These are phyloP conservation scores for Lactifluus subvellereus DNA, from an alignment of 768 basidiomycete genomes.

Conservation along the genomic window DNA sequence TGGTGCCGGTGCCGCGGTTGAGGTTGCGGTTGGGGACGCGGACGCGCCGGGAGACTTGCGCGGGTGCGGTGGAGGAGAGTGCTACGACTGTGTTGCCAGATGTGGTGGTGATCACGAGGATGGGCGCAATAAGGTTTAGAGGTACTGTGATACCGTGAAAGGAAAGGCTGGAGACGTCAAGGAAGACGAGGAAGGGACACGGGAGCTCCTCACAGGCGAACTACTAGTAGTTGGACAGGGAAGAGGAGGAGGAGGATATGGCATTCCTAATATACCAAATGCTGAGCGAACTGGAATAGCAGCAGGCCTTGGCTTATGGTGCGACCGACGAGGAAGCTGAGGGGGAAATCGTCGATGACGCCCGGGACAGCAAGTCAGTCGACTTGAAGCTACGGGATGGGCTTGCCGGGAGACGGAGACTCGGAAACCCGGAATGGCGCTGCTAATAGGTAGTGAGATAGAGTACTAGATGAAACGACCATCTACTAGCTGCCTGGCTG, in stretches of 20 bases:
- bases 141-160: not conserved
- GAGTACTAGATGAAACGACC: too few relatives aligned
- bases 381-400: not conserved
- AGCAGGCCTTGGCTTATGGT: not conserved
- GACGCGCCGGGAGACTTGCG: constrained; percentile 14
- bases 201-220: constrained; percentile 6
- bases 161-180: too few relatives aligned
- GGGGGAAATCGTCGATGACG: not conserved
- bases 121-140: not conserved
- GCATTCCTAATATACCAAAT: not conserved
- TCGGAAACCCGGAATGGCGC: too few relatives aligned
- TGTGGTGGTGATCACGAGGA: not conserved
- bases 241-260: not conserved
- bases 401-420: not conserved
- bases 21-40: constrained; percentile 21
- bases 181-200: not conserved
- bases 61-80: constrained; percentile 25
- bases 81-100: constrained; percentile 24
- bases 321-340: not conserved
- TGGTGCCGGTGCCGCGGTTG: constrained; percentile 7
- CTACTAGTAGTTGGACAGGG: not conserved
- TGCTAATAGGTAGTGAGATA: not conserved
- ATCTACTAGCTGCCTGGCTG: not conserved
- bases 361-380: not conserved
- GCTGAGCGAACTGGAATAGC: not conserved